These are phyloP conservation scores for Fabrea salina DNA, from an alignment of 169 alveolate genomes.

Conservation along the genomic window DNA sequence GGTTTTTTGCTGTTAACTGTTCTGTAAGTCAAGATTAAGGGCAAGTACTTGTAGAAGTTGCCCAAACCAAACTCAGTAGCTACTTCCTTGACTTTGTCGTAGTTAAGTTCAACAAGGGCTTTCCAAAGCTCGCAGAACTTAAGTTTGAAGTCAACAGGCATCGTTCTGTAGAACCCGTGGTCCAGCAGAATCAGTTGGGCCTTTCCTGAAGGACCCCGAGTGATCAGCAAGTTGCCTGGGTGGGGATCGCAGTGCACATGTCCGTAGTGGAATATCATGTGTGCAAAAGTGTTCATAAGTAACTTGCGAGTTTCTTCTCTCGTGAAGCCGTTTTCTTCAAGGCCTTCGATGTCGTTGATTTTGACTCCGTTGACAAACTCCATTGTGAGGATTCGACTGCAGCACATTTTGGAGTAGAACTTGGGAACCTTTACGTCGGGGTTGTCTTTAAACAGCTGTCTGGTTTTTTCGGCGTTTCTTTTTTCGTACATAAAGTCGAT, in stretches of 20 bases:
- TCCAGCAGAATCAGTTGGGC: conserved; percentile 65
- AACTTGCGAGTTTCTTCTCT: conserved; percentile 41
- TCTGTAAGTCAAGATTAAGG: conserved; percentile 61
- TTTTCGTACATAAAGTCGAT: conserved; percentile 45
- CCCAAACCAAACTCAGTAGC: conserved; percentile 57
- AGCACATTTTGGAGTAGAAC: conserved; percentile 45
- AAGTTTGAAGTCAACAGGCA: background rate
- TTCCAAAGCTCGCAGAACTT: conserved; percentile 57
- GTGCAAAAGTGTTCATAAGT: conserved; percentile 59
- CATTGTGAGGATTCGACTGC: conserved; percentile 60
- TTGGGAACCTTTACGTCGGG: conserved; percentile 59
- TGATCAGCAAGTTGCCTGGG: conserved; percentile 75
- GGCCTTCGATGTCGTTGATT: conserved; percentile 51
- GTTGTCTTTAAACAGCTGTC: conserved; percentile 24
- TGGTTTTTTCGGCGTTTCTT: conserved; percentile 40
- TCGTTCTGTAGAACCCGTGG: conserved; percentile 69
- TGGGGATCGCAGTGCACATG: conserved; percentile 85
- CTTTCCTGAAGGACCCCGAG: conserved; percentile 32
- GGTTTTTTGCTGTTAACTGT: conserved; percentile 59
- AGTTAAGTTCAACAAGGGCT: conserved; percentile 57
- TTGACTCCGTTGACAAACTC: conserved; percentile 76
- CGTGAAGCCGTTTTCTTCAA: conserved; percentile 41
- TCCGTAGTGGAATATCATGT: conserved; percentile 70
- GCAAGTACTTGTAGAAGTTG: conserved; percentile 61
- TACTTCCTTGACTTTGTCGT: conserved; percentile 41